Percentiles rank a stretch among this genome's conserved stretches.
These are phyloP conservation scores for Kickxella alabastrina DNA, from an alignment of 192 early-diverging fungal genomes.

Conservation along the genomic window DNA sequence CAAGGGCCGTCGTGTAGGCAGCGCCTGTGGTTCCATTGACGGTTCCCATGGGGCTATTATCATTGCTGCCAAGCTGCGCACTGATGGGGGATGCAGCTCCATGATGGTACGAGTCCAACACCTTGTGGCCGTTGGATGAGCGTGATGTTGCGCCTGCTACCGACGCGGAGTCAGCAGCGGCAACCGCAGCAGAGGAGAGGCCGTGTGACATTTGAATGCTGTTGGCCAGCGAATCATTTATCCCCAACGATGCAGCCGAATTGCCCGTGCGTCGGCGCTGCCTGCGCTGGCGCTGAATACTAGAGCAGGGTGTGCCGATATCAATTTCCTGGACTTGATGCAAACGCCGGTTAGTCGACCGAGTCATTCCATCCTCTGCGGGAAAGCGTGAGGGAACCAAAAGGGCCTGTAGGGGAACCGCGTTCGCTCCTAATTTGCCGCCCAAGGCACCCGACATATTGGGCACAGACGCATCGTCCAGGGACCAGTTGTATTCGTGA, in stretches of 20 bases:
- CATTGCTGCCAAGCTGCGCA: neutral
- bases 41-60: neutral
- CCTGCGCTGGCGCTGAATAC: slow-evolving; percentile 7
- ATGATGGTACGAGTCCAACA: neutral
- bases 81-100: neutral
- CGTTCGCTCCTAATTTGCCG: neutral
- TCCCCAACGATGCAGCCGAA: slow-evolving; percentile 7
- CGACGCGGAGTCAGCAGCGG: neutral
- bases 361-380: neutral
- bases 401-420: neutral
- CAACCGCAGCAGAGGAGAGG: neutral
- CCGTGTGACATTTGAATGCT: neutral
- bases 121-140: neutral
- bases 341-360: slow-evolving; percentile 11
- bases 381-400: neutral
- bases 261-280: slow-evolving; percentile 22
- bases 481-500: slow-evolving; percentile 22
- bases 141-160: no score
- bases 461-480: slow-evolving; percentile 1
- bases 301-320: slow-evolving; percentile 2
- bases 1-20: neutral
- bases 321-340: slow-evolving; percentile 22
- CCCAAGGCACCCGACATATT: neutral
- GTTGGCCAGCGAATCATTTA: slow-evolving; percentile 10
- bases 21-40: neutral